Percentiles rank a stretch among this genome's conserved stretches.
These are phyloP conservation scores for Quercus wislizeni DNA, from an alignment of 306 rosid species.

Conservation along the genomic window DNA sequence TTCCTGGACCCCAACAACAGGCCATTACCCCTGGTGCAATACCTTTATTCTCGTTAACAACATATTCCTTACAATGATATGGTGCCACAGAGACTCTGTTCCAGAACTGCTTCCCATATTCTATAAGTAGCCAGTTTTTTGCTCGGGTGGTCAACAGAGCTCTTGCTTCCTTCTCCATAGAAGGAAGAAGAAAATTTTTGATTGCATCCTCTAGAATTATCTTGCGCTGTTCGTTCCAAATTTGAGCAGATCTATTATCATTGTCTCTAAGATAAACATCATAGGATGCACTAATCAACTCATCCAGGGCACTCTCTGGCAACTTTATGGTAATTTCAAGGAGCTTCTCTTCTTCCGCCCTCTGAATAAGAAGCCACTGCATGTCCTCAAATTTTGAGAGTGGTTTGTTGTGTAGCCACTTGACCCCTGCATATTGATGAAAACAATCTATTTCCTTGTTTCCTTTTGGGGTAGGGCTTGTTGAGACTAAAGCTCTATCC, in stretches of 20 bases:
- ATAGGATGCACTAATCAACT: slow-evolving; percentile 27
- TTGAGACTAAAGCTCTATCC: slow-evolving; percentile 42
- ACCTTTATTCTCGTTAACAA: slow-evolving; percentile 11
- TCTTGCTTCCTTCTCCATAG: slow-evolving; percentile 50
- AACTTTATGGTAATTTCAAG: slow-evolving; percentile 36
- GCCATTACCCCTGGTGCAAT: slow-evolving; percentile 32
- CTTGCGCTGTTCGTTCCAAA: slow-evolving; percentile 51
- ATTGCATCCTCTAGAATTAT: slow-evolving; percentile 36
- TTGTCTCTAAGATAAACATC: slow-evolving; percentile 26
- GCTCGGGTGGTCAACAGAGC: slow-evolving; percentile 32
- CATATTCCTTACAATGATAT: slow-evolving; percentile 16
- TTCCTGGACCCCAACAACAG: slow-evolving; percentile 48
- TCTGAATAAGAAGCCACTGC: slow-evolving; percentile 45
- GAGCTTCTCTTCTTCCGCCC: slow-evolving; percentile 49
- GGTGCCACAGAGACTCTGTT: slow-evolving; percentile 41
- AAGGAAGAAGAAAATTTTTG: slow-evolving; percentile 38
- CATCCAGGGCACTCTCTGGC: slow-evolving; percentile 28
- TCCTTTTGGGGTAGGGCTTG: slow-evolving; percentile 41
- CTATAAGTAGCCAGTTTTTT: slow-evolving; percentile 34
- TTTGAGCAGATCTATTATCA: slow-evolving; percentile 24
- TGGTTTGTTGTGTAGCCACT: slow-evolving; percentile 48
- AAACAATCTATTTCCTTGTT: slow-evolving; percentile 23
- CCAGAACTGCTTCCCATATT: slow-evolving; percentile 44
- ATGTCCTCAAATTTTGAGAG: slow-evolving; percentile 39
- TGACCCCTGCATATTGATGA: slow-evolving; percentile 38